Conservation (phyloP, 331 rosid species). For the Spiraea crenata region DNA sequence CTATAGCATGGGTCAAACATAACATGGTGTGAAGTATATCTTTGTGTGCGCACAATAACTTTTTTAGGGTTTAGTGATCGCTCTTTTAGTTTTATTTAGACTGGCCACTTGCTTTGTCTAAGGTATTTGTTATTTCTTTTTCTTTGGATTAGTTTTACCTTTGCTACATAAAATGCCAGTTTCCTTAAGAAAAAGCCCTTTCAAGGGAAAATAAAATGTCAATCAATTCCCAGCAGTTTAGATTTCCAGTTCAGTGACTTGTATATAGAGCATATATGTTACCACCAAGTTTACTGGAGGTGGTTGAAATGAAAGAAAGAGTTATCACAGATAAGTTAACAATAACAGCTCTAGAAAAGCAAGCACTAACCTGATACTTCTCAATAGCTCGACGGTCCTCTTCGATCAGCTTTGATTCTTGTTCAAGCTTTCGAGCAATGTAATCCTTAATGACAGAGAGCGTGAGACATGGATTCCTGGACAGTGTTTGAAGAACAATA, state of each 20-base stretch:
- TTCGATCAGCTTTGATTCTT: conserved; percentile 88
- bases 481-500: conserved; percentile 91
- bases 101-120: too few relatives aligned
- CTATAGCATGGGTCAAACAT: neutral
- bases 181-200: neutral
- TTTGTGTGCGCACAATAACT: neutral
- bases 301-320: conserved; percentile 6
- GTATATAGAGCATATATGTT: neutral
- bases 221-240: neutral
- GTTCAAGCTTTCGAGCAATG: conserved; percentile 94
- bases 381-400: conserved; percentile 90
- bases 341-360: conserved; percentile 9
- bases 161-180: neutral
- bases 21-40: neutral
- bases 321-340: conserved; percentile 1
- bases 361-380: conserved; percentile 75
- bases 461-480: conserved; percentile 83
- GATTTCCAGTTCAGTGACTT: neutral
- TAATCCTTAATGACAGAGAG: conserved; percentile 95
- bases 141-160: neutral
- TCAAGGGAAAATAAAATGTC: neutral
- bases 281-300: neutral
- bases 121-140: too few relatives aligned
- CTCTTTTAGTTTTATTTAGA: neutral
- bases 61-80: too few relatives aligned